Percentiles rank a stretch among this genome's conserved stretches.
Evolutionary conservation across 164 flowering plant species (phyloP).

Genomic region (Platanus orientalis): DNA sequence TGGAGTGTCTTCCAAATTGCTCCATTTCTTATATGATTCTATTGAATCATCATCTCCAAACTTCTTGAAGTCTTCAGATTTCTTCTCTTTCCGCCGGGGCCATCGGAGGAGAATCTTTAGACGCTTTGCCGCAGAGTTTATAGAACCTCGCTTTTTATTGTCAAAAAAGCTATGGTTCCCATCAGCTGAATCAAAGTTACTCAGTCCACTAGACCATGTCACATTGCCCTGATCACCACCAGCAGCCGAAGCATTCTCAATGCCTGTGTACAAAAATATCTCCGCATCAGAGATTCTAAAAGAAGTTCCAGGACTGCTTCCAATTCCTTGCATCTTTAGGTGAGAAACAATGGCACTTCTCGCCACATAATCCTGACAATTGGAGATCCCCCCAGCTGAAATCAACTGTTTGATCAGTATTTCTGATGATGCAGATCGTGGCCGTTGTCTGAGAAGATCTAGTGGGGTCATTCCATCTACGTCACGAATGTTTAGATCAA

Average conservation of each 20-base stretch:
- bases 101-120: conserved; percentile 61
- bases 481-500: conserved; percentile 60
- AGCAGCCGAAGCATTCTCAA: conserved; percentile 36
- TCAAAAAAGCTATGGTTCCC: conserved; percentile 10
- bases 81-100: conserved; percentile 48
- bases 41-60: conserved; percentile 25
- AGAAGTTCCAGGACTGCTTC: conserved; percentile 82
- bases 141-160: conserved; percentile 31
- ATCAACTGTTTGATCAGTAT: conserved; percentile 60
- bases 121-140: conserved; percentile 45
- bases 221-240: conserved; percentile 28
- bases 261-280: conserved; percentile 55
- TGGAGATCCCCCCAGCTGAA: conserved; percentile 77
- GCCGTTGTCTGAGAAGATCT: conserved; percentile 68
- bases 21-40: conserved; percentile 31
- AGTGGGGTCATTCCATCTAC: conserved; percentile 66
- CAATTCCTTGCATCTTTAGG: conserved; percentile 54
- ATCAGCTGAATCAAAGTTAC: conserved; percentile 23
- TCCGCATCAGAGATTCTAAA: conserved; percentile 82
- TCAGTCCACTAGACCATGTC: conserved; percentile 46
- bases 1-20: conserved; percentile 44
- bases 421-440: conserved; percentile 65
- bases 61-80: conserved; percentile 22
- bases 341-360: conserved; percentile 50
- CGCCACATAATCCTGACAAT: conserved; percentile 30